Evolutionary conservation across 108 stramenopile genomes (phyloP).

Genomic region (Stephanodiscus minutulus): DNA sequence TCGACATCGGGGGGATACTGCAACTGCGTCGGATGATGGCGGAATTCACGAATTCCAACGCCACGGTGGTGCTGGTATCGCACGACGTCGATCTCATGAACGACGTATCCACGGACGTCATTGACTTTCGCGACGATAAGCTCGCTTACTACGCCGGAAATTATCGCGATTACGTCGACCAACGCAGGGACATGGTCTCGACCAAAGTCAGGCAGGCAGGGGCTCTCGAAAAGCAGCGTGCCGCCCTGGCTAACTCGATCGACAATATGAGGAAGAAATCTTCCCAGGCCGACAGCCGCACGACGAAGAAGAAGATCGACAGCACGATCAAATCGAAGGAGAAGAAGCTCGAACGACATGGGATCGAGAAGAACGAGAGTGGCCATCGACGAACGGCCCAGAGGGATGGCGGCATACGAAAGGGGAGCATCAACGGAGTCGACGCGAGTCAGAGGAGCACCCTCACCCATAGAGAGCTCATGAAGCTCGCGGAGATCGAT

Average conservation of each 20-base stretch:
- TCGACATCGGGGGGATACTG: conserved; percentile 87
- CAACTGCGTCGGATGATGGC: conserved; percentile 72
- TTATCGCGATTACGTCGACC: conserved; percentile 74
- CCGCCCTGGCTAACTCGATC: conserved; percentile 56
- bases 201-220: conserved; percentile 54
- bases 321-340: conserved; percentile 51
- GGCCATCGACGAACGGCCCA: conserved; percentile 66
- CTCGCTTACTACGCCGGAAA: conserved; percentile 92
- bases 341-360: conserved; percentile 78
- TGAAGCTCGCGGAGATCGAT: conserved; percentile 48
- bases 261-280: conserved; percentile 76
- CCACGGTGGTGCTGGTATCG: conserved; percentile 89
- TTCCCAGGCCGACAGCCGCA: conserved; percentile 36
- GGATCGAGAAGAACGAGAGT: conserved; percentile 59
- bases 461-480: conserved; percentile 50
- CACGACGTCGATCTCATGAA: conserved; percentile 95
- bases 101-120: conserved; percentile 86
- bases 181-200: conserved; percentile 59
- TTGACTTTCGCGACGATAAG: conserved; percentile 75
- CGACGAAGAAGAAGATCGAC: conserved; percentile 56
- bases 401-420: conserved; percentile 58
- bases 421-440: conserved; percentile 58
- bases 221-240: conserved; percentile 69
- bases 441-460: conserved; percentile 55
- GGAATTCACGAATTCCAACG: conserved; percentile 38